Evolutionary conservation across 768 basidiomycete species (phyloP).

Genomic region (Austroboletus eburneus): DNA sequence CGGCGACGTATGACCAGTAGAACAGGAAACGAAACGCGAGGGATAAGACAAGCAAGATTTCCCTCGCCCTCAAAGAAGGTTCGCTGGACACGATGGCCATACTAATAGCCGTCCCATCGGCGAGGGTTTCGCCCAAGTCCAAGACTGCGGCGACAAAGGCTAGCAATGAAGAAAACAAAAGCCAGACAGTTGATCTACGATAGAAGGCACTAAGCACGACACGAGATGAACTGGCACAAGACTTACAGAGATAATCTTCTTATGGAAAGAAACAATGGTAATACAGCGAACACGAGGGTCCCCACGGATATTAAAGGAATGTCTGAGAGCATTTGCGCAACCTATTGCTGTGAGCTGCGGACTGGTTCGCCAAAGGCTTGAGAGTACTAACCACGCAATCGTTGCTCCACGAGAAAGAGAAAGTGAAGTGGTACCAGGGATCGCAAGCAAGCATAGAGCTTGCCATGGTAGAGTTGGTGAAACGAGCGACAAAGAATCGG

Average conservation of each 20-base stretch:
- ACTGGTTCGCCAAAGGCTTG: neutral
- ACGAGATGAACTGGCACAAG: neutral
- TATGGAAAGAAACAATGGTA: slow-evolving; percentile 51
- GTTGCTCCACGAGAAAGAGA: slow-evolving; percentile 36
- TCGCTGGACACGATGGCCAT: slow-evolving; percentile 19
- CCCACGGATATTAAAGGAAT: slow-evolving; percentile 67
- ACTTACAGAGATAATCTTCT: slow-evolving; percentile 51
- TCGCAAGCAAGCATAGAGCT: slow-evolving; percentile 11
- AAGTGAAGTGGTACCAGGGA: slow-evolving; percentile 22
- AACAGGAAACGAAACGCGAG: slow-evolving; percentile 59
- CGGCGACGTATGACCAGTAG: slow-evolving; percentile 63
- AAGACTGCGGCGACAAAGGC: slow-evolving; percentile 60
- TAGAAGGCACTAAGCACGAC: neutral
- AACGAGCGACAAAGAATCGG: slow-evolving; percentile 4
- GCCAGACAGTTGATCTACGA: slow-evolving; percentile 43
- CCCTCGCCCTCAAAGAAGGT: slow-evolving; percentile 48
- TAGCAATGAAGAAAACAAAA: slow-evolving; percentile 55
- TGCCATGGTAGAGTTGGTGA: neutral
- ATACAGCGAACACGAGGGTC: slow-evolving; percentile 57
- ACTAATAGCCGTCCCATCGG: slow-evolving; percentile 31
- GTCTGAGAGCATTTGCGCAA: slow-evolving; percentile 55
- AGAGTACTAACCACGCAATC: slow-evolving; percentile 45
- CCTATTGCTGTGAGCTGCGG: slow-evolving; percentile 32
- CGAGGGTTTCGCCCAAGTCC: slow-evolving; percentile 55
- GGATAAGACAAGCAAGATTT: slow-evolving; percentile 55